A percentile compares a stretch with the other conserved stretches of the same genome.
Conservation (phyloP, 805 yeast genomes). For the Ogataea parapolymorpha region DNA sequence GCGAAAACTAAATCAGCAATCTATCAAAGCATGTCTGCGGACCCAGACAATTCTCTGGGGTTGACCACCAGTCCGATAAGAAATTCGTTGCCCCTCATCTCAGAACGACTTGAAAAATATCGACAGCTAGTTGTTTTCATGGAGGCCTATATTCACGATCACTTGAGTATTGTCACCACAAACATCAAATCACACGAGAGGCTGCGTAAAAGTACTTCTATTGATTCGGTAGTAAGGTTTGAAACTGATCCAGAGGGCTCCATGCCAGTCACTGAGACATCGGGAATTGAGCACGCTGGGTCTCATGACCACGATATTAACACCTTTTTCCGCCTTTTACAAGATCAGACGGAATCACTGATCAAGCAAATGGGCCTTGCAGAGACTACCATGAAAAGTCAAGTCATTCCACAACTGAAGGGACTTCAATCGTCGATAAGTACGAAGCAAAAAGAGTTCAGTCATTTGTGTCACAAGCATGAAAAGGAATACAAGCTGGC, state of each 20-base stretch:
- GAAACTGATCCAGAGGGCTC: slow-evolving; percentile 26
- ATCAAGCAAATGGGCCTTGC: background rate
- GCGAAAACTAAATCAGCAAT: background rate
- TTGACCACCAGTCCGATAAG: slow-evolving; percentile 12
- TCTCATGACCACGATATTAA: slow-evolving; percentile 20
- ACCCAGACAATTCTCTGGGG: background rate
- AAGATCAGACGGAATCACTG: slow-evolving; percentile 38
- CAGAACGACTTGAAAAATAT: slow-evolving; percentile 30
- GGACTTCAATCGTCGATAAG: slow-evolving; percentile 38
- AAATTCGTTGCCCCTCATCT: slow-evolving; percentile 27
- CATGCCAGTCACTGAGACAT: slow-evolving; percentile 22
- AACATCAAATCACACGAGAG: slow-evolving; percentile 26
- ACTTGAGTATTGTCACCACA: slow-evolving; percentile 21
- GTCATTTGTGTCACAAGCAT: slow-evolving; percentile 34
- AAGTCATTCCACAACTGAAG: slow-evolving; percentile 43
- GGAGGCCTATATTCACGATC: slow-evolving; percentile 26
- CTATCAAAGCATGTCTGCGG: too few relatives aligned
- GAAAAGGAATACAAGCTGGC: slow-evolving; percentile 38
- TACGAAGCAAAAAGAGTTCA: slow-evolving; percentile 41
- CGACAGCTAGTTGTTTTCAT: slow-evolving; percentile 23
- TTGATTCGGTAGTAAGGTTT: slow-evolving; percentile 28
- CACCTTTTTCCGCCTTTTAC: slow-evolving; percentile 31
- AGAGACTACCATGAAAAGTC: slow-evolving; percentile 24
- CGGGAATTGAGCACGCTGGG: too few relatives aligned
- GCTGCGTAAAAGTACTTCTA: slow-evolving; percentile 20